Conservation (phyloP, 2,329 filamentous ascomycete genomes). For the Penicillium sp. region DNA sequence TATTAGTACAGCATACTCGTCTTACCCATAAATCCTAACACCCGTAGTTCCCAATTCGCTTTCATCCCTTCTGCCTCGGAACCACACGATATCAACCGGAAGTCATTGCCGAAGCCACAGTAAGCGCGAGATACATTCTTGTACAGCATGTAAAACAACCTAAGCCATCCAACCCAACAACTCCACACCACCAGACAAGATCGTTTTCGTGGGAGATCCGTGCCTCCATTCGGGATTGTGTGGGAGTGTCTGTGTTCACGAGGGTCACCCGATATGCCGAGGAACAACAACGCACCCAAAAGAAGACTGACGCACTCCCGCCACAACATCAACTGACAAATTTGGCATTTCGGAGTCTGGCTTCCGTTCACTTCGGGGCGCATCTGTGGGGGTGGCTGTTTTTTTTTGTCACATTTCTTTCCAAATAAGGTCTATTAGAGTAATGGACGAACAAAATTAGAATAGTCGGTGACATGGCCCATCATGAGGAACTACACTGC, state of each 20-base stretch:
- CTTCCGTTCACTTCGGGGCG: not conserved
- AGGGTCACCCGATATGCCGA: slow-evolving; percentile 17
- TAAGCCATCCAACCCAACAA: not conserved
- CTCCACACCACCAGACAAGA: not conserved
- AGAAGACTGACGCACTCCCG: not conserved
- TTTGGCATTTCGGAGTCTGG: not conserved
- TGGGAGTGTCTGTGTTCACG: slow-evolving; percentile 13
- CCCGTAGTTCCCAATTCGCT: not conserved
- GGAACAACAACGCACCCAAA: slow-evolving; percentile 9
- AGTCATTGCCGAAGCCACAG: not conserved
- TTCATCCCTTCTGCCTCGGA: not conserved
- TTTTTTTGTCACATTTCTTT: not conserved
- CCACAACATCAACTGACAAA: not conserved
- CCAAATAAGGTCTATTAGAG: not conserved
- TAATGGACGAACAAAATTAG: not conserved
- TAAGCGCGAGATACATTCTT: not conserved
- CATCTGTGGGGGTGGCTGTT: not conserved
- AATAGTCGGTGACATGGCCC: not conserved
- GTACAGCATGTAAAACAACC: not conserved
- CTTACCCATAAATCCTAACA: not conserved
- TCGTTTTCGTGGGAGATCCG: slow-evolving; percentile 1
- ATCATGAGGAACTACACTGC: not conserved
- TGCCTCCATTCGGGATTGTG: slow-evolving; percentile 7
- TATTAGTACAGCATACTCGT: not conserved
- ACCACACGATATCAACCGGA: not conserved